These are phyloP conservation scores for Amanita phalloides DNA, from an alignment of 768 basidiomycete genomes.

Conservation along the genomic window DNA sequence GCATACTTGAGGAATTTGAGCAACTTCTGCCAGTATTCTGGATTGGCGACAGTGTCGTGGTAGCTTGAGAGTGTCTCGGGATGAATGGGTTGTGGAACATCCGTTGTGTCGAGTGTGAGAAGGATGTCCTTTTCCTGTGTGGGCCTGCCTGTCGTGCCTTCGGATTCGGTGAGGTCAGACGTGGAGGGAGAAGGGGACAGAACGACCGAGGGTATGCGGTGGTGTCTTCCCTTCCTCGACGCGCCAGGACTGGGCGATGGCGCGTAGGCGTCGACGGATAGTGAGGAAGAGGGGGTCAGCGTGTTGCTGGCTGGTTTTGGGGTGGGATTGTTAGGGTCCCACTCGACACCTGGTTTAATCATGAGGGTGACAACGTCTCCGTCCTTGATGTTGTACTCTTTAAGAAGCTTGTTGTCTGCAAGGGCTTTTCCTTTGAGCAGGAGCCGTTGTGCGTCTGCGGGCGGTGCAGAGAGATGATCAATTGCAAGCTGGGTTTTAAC, in stretches of 20 bases:
- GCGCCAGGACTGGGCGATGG: slow-evolving; percentile 13
- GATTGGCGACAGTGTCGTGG: slow-evolving; percentile 60
- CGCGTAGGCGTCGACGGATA: slow-evolving; percentile 14
- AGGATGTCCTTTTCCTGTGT: slow-evolving; percentile 49
- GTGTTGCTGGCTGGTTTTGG: slow-evolving; percentile 16
- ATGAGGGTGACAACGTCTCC: slow-evolving; percentile 81
- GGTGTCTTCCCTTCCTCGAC: slow-evolving; percentile 33
- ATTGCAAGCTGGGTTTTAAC: slow-evolving; percentile 71
- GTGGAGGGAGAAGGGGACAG: slow-evolving; percentile 65
- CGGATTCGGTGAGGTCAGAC: slow-evolving; percentile 18
- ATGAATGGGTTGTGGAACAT: slow-evolving; percentile 29
- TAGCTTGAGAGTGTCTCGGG: slow-evolving; percentile 43
- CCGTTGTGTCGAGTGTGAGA: slow-evolving; percentile 49
- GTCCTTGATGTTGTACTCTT: slow-evolving; percentile 79
- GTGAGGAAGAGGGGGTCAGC: slow-evolving; percentile 13
- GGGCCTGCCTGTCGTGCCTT: slow-evolving; percentile 11
- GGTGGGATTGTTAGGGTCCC: slow-evolving; percentile 38
- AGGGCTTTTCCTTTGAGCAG: slow-evolving; percentile 93
- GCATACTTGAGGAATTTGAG: slow-evolving; percentile 53
- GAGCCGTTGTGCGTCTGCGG: slow-evolving; percentile 73
- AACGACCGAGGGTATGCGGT: slow-evolving; percentile 68
- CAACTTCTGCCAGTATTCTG: slow-evolving; percentile 72
- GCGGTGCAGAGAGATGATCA: slow-evolving; percentile 56
- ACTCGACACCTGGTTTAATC: slow-evolving; percentile 65
- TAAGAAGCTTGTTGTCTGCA: slow-evolving; percentile 77